Evolutionary conservation across 257 asterid species (phyloP), one percentile per base, ranked within the genome.

Genomic region (Perilla frutescens): DNA sequence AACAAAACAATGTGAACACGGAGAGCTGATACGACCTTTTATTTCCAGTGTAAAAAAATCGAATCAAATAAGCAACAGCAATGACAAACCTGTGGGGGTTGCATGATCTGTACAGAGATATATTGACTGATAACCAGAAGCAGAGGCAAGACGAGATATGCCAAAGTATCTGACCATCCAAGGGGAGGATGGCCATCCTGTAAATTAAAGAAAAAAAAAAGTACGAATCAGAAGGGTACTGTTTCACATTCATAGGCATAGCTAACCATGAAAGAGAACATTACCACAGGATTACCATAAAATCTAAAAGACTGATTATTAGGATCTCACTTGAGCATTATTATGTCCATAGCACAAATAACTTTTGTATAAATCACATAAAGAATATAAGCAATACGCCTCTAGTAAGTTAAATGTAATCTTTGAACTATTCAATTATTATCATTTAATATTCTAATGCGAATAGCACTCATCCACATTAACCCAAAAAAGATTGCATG

Each of bases 141-240:
- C 53, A 87, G 83, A 45, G 98, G 99, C 82, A 95, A 84, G 59
- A 90, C 98, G 65, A 95, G 98, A 80, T 95, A 95, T 8, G 96
- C 96, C 75, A 94, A 79, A 60, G 99, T 91, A 78, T 94, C 97
- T 1, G 97, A 76, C 99, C 97, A 91, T 70, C 98, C 99, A 67
- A 94, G 97, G 11, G 99, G 96, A 65, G 99, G 99, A 71, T 91
- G 99, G 55, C 99, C 99, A 81, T 94, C 98, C 99, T 94, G 84
- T 41, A 26, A 61, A 69, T 36, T 11, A 71, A 6, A 54, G 56
- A 71, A 56, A 41, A 48, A 36, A 64, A 68, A 41, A 47, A 11
- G 26, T 50, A 49, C 54, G 72, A 79, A 73, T 64, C 6, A 75
- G 37, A 58, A 75, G 10, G 61, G 29, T 48, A 43, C 31, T 40